Percentiles rank a stretch among this genome's conserved stretches.
Evolutionary conservation across 1,284 basidiomycete genomes (phyloP).

Genomic region (Leccinum subspadiceum): DNA sequence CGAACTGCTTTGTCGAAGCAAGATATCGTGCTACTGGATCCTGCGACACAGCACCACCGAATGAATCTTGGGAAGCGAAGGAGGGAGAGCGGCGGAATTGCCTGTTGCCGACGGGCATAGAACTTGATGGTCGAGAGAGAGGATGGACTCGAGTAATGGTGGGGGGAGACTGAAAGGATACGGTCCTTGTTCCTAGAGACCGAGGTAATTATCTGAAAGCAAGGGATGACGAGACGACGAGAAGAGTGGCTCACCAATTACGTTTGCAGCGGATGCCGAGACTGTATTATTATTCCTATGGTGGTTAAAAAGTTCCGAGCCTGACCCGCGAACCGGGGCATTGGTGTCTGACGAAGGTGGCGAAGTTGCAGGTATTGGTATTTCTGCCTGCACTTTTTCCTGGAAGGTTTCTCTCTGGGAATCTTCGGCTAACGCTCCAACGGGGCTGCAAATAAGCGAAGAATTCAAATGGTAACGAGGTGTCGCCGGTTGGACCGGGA

Average conservation of each 20-base stretch:
- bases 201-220: conserved; percentile 26
- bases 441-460: conserved; percentile 42
- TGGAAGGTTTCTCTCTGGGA: conserved; percentile 51
- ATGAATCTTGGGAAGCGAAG: conserved; percentile 55
- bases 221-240: conserved; percentile 15
- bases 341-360: conserved; percentile 8
- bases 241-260: conserved; percentile 33
- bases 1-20: conserved; percentile 50
- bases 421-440: conserved; percentile 30
- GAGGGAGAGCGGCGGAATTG: conserved; percentile 37
- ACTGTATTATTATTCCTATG: conserved; percentile 24
- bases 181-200: conserved; percentile 29
- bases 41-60: conserved; percentile 47
- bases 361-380: conserved; percentile 2
- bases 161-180: conserved; percentile 33
- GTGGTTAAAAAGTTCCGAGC: conserved; percentile 27
- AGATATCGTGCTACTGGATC: conserved; percentile 49
- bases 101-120: conserved; percentile 23
- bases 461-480: conserved; percentile 56
- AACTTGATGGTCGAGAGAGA: conserved; percentile 20
- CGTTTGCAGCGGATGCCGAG: conserved; percentile 29
- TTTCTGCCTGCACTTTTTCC: conserved; percentile 6
- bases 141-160: conserved; percentile 6
- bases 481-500: conserved; percentile 22
- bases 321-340: conserved; percentile 15